Conservation (phyloP, 306 rosid genomes). For the Cotoneaster glaucophyllus region DNA sequence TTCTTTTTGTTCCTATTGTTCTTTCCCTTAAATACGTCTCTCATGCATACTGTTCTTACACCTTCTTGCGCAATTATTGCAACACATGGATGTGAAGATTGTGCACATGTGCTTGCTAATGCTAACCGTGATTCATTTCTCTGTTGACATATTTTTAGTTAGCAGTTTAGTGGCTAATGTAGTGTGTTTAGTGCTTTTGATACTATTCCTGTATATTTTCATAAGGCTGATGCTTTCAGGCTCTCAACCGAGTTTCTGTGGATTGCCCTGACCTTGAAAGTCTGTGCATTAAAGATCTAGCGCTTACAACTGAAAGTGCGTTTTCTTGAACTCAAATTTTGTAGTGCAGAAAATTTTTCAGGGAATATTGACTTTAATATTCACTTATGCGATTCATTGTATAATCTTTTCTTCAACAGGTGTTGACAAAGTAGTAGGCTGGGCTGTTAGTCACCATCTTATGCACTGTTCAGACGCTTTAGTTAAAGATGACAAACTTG, state of each 20-base stretch:
- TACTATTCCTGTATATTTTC: constrained; percentile 8
- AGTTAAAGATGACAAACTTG: constrained; percentile 49
- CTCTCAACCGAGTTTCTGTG: constrained; percentile 55
- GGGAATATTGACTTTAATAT: constrained; percentile 7
- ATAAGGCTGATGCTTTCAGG: constrained; percentile 50
- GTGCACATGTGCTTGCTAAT: not conserved
- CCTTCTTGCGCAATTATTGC: not conserved
- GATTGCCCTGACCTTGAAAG: constrained; percentile 78
- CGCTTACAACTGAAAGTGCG: constrained; percentile 69
- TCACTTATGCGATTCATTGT: constrained; percentile 4
- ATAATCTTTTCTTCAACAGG: constrained; percentile 24
- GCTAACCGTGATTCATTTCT: not conserved
- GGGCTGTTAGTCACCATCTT: constrained; percentile 76
- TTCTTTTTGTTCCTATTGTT: not conserved
- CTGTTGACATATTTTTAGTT: not conserved
- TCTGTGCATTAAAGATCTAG: constrained; percentile 69
- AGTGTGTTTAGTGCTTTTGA: not conserved
- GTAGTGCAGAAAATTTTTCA: not conserved
- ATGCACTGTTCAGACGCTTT: constrained; percentile 54
- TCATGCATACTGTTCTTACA: not conserved
- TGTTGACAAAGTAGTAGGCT: constrained; percentile 79
- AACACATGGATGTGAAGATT: not conserved
- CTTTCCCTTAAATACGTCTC: not conserved
- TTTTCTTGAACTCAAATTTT: not conserved
- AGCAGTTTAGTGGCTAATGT: not conserved